phyloP scores from a whole-genome alignment of 202 grass and related monocot genomes.

The Alloteropsis angusta region DNA sequence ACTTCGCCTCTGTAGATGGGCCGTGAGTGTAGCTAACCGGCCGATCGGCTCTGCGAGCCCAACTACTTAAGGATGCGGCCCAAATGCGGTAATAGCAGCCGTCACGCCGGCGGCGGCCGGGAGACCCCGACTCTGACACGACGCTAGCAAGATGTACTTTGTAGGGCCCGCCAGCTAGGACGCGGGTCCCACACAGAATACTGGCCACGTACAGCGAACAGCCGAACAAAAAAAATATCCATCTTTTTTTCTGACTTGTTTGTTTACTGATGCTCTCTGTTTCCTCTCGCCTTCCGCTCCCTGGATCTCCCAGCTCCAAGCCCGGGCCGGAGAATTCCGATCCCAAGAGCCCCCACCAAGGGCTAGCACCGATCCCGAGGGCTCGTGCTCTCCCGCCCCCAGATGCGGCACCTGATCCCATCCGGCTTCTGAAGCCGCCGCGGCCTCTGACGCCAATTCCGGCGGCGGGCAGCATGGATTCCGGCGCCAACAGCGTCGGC shows the following conservation, averaged over 20 bases:
- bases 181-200: background rate
- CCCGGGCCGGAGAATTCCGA: conserved; percentile 16
- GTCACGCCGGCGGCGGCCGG: no score
- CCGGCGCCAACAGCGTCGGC: conserved; percentile 33
- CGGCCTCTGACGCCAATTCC: conserved; percentile 17
- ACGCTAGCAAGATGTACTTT: background rate
- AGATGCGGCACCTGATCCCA: conserved; percentile 5
- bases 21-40: background rate
- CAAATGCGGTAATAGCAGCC: background rate
- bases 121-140: background rate
- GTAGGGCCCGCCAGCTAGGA: background rate
- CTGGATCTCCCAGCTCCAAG: conserved; percentile 34
- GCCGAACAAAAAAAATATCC: background rate
- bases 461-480: conserved; percentile 31
- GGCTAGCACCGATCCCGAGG: conserved; percentile 10
- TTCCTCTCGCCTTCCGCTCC: conserved; percentile 23
- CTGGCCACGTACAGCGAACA: conserved; percentile 13
- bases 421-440: conserved; percentile 12
- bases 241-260: conserved; percentile 24
- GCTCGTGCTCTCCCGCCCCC: background rate
- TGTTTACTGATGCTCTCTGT: conserved; percentile 22
- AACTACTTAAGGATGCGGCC: background rate
- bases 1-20: background rate
- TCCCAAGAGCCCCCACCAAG: background rate
- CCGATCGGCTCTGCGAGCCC: background rate